These are phyloP conservation scores for Urtica urens DNA, from an alignment of 306 rosid genomes.

Conservation along the genomic window DNA sequence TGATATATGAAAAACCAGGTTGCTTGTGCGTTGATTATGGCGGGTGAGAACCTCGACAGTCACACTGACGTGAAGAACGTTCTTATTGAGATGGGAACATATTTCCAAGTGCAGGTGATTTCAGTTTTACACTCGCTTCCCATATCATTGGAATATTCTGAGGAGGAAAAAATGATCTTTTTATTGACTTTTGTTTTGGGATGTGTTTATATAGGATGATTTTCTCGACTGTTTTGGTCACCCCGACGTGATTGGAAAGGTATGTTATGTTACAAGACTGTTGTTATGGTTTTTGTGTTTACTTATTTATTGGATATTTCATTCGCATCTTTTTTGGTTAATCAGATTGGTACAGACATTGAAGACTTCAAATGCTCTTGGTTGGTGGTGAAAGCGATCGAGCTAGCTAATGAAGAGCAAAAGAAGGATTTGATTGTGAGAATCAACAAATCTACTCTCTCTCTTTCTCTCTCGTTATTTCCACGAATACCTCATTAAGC, in stretches of 20 bases:
- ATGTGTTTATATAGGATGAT: conserved; percentile 55
- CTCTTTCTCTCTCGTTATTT: background rate
- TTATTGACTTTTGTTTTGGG: background rate
- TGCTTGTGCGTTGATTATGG: conserved; percentile 41
- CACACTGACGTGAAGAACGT: conserved; percentile 31
- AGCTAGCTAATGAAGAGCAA: conserved; percentile 53
- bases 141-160: background rate
- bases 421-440: conserved; percentile 63
- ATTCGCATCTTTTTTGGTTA: conserved; percentile 17
- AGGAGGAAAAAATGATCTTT: background rate
- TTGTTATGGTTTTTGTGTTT: too few species aligned
- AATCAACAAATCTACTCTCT: background rate
- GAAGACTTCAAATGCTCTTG: conserved; percentile 98
- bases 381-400: conserved; percentile 86
- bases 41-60: conserved; percentile 27
- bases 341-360: conserved; percentile 90
- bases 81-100: conserved; percentile 40
- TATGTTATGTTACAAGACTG: conserved; percentile 10
- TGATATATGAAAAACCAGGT: too few species aligned
- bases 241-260: conserved; percentile 86
- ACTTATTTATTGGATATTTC: conserved; percentile 20
- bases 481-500: background rate
- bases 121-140: conserved; percentile 1
- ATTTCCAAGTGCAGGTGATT: conserved; percentile 43
- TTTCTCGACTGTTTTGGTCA: conserved; percentile 84